Conservation (phyloP, 805 yeast genomes). For the Yarrowia sp. region DNA sequence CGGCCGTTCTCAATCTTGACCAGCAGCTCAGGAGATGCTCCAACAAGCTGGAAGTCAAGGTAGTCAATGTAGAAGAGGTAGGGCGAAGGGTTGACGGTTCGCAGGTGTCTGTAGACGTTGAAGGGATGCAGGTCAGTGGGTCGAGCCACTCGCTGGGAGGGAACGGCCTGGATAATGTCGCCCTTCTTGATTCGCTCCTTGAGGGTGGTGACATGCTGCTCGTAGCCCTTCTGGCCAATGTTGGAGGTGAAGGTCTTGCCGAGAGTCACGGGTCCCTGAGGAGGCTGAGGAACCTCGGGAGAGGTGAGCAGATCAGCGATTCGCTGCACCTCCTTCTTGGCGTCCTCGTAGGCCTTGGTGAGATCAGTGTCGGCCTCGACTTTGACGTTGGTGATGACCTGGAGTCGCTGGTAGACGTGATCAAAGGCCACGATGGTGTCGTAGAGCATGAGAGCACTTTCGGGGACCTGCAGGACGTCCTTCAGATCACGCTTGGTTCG, state of each 20-base stretch:
- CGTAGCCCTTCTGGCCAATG: slow-evolving; percentile 93
- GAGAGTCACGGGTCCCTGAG: slow-evolving; percentile 73
- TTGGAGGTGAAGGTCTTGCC: slow-evolving; percentile 71
- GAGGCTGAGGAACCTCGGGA: slow-evolving; percentile 58
- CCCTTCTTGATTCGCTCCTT: slow-evolving; percentile 87
- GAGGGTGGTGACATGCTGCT: slow-evolving; percentile 73
- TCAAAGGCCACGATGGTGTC: slow-evolving; percentile 92
- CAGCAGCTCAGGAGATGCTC: slow-evolving; percentile 95
- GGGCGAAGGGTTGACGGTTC: slow-evolving; percentile 98
- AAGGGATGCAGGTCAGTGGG: slow-evolving; percentile 96
- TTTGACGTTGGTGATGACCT: slow-evolving; percentile 81
- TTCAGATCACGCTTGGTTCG: slow-evolving; percentile 74
- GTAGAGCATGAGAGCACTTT: slow-evolving; percentile 87
- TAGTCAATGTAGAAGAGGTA: slow-evolving; percentile 93
- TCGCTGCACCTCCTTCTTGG: slow-evolving; percentile 59
- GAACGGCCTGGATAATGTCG: slow-evolving; percentile 97
- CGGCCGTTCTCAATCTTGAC: slow-evolving; percentile 83
- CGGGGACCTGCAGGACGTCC: slow-evolving; percentile 87
- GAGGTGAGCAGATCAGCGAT: slow-evolving; percentile 56
- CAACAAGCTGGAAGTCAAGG: slow-evolving; percentile 90
- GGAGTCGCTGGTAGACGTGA: slow-evolving; percentile 91
- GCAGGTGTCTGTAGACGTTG: slow-evolving; percentile 90
- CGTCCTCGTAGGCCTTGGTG: slow-evolving; percentile 61
- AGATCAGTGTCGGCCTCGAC: slow-evolving; percentile 53
- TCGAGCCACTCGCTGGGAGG: slow-evolving; percentile 94